phyloP scores from a whole-genome alignment of 2,329 filamentous ascomycete genomes.

The Ilyonectria mors-panacis region DNA sequence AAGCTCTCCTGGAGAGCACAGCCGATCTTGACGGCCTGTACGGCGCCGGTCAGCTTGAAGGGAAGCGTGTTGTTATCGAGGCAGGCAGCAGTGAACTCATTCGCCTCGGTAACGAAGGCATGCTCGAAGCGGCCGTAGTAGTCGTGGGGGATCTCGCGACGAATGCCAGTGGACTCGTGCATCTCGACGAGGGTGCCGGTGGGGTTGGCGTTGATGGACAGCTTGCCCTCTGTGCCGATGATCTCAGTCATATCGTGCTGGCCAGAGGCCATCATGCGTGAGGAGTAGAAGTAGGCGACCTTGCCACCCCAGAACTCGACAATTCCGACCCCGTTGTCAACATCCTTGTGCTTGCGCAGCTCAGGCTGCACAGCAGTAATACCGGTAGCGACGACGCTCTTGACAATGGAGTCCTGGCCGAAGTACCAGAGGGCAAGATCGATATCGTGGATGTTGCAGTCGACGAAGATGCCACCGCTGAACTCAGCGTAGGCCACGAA shows the following conservation, averaged over 20 bases:
- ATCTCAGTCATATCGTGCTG: constrained; percentile 79
- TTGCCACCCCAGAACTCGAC: constrained; percentile 77
- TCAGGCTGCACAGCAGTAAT: constrained; percentile 53
- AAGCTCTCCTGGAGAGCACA: constrained; percentile 72
- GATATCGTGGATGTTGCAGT: constrained; percentile 80
- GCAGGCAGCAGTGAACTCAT: constrained; percentile 74
- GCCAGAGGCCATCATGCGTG: constrained; percentile 78
- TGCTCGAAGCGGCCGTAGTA: constrained; percentile 76
- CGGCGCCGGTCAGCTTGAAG: constrained; percentile 70
- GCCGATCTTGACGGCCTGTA: constrained; percentile 74
- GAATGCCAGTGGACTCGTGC: constrained; percentile 64
- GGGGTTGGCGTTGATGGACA: constrained; percentile 73
- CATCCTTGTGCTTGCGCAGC: constrained; percentile 51
- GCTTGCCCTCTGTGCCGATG: constrained; percentile 76
- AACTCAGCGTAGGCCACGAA: constrained; percentile 78
- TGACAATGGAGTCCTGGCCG: constrained; percentile 50
- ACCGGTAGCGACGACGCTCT: constrained; percentile 50
- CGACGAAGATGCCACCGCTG: constrained; percentile 79
- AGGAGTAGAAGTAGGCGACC: constrained; percentile 76
- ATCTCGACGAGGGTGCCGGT: constrained; percentile 68
- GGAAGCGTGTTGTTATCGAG: constrained; percentile 71
- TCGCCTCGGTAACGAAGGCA: constrained; percentile 75
- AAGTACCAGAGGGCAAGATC: constrained; percentile 55
- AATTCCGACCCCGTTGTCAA: constrained; percentile 62
- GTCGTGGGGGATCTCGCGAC: constrained; percentile 72